Evolutionary conservation across 2,329 filamentous ascomycete genomes (phyloP).

Genomic region (Sarocladium oryzae): DNA sequence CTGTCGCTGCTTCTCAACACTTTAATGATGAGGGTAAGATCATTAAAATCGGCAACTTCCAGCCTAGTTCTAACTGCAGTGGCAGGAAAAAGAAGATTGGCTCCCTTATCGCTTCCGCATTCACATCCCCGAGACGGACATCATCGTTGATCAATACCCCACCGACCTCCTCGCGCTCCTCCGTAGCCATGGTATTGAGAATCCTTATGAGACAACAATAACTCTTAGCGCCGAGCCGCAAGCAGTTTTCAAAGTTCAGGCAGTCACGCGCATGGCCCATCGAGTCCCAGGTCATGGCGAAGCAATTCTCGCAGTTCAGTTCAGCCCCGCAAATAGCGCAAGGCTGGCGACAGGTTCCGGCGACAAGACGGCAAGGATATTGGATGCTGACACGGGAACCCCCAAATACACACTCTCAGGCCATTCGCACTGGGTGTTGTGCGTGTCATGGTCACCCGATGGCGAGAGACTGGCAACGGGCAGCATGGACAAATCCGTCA

Average conservation of each 20-base stretch:
- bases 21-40: conserved; percentile 65
- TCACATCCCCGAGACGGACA: conserved; percentile 46
- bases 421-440: conserved; percentile 85
- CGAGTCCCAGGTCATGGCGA: conserved; percentile 88
- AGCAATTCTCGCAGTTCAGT: conserved; percentile 79
- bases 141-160: conserved; percentile 50
- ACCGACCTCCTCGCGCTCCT: conserved; percentile 48
- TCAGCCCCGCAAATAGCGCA: conserved; percentile 71
- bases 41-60: not conserved
- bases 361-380: conserved; percentile 85
- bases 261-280: conserved; percentile 83
- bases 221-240: conserved; percentile 66
- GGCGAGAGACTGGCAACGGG: conserved; percentile 77
- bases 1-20: conserved; percentile 82
- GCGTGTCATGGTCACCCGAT: conserved; percentile 81
- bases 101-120: conserved; percentile 57
- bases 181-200: conserved; percentile 49
- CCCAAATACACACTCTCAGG: conserved; percentile 80
- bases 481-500: conserved; percentile 87
- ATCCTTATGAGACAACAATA: conserved; percentile 49
- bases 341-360: conserved; percentile 83
- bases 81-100: conserved; percentile 49
- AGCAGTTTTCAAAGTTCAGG: conserved; percentile 87
- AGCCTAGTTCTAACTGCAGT: conserved; percentile 1
- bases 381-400: conserved; percentile 92